phyloP scores from a whole-genome alignment of 257 asterid species.

The Petrea volubilis region DNA sequence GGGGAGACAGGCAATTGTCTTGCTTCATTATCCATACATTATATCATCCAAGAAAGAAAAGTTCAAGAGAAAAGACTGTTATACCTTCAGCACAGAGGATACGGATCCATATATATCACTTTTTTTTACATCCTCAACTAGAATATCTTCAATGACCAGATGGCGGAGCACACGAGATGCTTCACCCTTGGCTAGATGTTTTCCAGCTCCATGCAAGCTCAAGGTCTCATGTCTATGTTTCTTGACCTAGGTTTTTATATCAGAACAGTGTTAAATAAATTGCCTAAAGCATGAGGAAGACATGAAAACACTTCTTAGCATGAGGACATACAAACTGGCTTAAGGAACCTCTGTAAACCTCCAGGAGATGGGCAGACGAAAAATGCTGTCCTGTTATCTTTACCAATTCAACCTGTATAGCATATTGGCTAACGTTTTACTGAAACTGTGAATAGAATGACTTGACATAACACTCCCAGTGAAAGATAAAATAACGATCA shows the following conservation, averaged over 20 bases:
- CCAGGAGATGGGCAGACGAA: constrained; percentile 88
- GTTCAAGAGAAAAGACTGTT: constrained; percentile 1
- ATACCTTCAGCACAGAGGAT: constrained; percentile 84
- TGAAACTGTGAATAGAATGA: constrained; percentile 1
- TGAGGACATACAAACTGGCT: constrained; percentile 83
- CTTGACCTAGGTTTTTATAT: constrained; percentile 65
- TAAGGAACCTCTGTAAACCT: constrained; percentile 93
- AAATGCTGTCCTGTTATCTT: constrained; percentile 73
- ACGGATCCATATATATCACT: constrained; percentile 87
- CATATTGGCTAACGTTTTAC: constrained; percentile 20
- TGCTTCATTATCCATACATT: neutral
- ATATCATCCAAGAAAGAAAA: neutral
- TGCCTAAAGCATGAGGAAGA: constrained; percentile 24
- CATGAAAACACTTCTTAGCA: constrained; percentile 17
- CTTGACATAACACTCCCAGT: neutral
- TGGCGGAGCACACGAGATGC: constrained; percentile 92
- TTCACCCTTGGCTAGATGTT: constrained; percentile 80
- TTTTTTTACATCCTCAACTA: constrained; percentile 78
- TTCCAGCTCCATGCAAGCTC: constrained; percentile 96
- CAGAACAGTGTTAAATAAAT: constrained; percentile 27
- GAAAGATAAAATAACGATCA: neutral
- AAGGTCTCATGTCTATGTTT: constrained; percentile 78
- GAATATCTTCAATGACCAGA: constrained; percentile 86
- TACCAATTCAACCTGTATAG: constrained; percentile 81
- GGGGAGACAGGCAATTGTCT: neutral